Conservation (phyloP, 2,329 filamentous ascomycete genomes). For the Cladophialophora psammophila region DNA sequence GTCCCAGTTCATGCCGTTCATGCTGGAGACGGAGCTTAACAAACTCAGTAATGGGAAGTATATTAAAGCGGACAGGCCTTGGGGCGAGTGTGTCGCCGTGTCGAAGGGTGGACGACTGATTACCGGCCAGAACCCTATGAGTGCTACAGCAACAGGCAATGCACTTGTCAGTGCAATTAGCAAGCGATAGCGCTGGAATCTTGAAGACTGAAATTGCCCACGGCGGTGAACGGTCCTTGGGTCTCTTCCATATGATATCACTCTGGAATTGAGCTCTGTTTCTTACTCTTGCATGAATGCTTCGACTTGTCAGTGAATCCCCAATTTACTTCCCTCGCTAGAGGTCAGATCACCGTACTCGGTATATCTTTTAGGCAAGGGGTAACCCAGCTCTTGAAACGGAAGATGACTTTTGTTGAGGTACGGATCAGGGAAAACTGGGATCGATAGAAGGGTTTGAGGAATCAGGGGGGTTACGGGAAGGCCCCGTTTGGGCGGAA, state of each 20-base stretch:
- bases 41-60: conserved; percentile 52
- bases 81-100: conserved; percentile 55
- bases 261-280: background rate
- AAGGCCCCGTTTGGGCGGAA: too few relatives aligned
- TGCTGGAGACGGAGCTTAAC: conserved; percentile 55
- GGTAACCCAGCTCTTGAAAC: too few relatives aligned
- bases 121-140: conserved; percentile 59
- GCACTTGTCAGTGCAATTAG: conserved; percentile 44
- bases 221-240: background rate
- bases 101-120: conserved; percentile 50
- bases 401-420: too few relatives aligned
- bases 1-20: conserved; percentile 47
- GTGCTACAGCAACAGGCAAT: conserved; percentile 53
- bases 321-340: too few relatives aligned
- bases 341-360: too few relatives aligned
- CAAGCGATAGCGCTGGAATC: background rate
- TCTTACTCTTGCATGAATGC: too few relatives aligned
- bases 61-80: conserved; percentile 55
- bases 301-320: too few relatives aligned
- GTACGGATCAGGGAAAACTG: too few relatives aligned
- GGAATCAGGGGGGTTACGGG: too few relatives aligned
- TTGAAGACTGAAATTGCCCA: background rate
- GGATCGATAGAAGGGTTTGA: too few relatives aligned
- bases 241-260: background rate
- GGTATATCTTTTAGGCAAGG: too few relatives aligned